Base-by-base conservation (phyloP, 2,329 filamentous ascomycete species). In the Acarospora socialis region DNA sequence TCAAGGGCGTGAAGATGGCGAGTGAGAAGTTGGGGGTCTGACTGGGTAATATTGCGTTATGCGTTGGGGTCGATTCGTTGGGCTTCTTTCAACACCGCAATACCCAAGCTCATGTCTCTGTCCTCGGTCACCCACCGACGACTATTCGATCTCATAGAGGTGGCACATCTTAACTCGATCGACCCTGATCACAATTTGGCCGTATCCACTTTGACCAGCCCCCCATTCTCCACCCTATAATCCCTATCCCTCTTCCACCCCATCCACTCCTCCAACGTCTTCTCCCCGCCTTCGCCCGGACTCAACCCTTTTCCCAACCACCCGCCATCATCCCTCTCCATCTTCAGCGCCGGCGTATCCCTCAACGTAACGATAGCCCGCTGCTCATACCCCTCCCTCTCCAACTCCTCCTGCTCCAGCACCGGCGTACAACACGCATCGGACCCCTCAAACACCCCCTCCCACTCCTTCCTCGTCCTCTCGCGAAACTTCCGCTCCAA, bases 371-470 rank as follows among this genome's bases (percentile, higher is more conserved):
- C 60, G 6, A 57, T 50, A 4, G 56, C 51, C 12, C 60, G 47
- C 34, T 62, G 60, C 19, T 63, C 57, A 39, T 54, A 73, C 0
- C 65, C 66, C 13, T 52, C 57, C n/a, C 51, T 42, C 46, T 82
- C 70, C 25, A 93, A 60, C 56, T 93, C 84, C 0, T 44, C 48
- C 42, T 83, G 81, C 20, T 74, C 75, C 24, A 93, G 60, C 1
- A 95, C 81, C 0, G 87, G 87, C n/a, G 81, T 83, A 41, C 79
- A 83, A 53, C 87, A 95, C 1, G 87, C 87, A 57, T 95, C 87
- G 0, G 81, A 90, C 7, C 80, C 81, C 51, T 92, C 81, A 51
- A 94, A 95, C 4, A 92, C 61, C 3, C 38, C 51, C 55, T 93
- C 87, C 87, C 87, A 95, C 51, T 92, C 77, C 0, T 55, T 50